Evolutionary conservation across 306 rosid genomes (phyloP).

Genomic region (Urtica urens): DNA sequence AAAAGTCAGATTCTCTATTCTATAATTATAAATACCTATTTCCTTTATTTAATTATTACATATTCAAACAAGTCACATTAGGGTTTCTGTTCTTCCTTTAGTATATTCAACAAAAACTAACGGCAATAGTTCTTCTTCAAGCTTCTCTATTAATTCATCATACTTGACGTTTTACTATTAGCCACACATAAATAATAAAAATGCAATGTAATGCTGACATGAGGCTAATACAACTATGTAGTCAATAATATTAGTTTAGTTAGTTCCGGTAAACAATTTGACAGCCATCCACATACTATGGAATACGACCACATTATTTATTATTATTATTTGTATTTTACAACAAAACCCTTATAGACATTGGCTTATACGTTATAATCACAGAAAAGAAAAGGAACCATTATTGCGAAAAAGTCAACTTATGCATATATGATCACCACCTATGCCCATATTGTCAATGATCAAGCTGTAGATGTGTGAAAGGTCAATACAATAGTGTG

Average conservation of each 20-base stretch:
- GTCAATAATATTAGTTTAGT: not conserved
- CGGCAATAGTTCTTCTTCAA: not conserved
- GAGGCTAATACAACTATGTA: not conserved
- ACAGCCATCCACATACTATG: slow-evolving; percentile 1
- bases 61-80: not conserved
- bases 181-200: too few relatives aligned
- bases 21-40: too few relatives aligned
- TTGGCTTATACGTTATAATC: not conserved
- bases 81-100: not conserved
- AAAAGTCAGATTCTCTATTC: not conserved
- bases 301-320: not conserved
- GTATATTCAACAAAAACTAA: not conserved
- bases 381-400: not conserved
- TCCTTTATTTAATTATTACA: not conserved
- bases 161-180: too few relatives aligned
- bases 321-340: too few relatives aligned
- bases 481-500: not conserved
- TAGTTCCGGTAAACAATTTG: not conserved
- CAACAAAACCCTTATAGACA: not conserved
- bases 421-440: slow-evolving; percentile 1
- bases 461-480: not conserved
- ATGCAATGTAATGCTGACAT: too few relatives aligned
- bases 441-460: slow-evolving; percentile 3
- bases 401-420: slow-evolving; percentile 4
- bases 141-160: not conserved